These are phyloP conservation scores for Trichomonas gallinae DNA, from an alignment of 208 protist genomes.

Conservation along the genomic window DNA sequence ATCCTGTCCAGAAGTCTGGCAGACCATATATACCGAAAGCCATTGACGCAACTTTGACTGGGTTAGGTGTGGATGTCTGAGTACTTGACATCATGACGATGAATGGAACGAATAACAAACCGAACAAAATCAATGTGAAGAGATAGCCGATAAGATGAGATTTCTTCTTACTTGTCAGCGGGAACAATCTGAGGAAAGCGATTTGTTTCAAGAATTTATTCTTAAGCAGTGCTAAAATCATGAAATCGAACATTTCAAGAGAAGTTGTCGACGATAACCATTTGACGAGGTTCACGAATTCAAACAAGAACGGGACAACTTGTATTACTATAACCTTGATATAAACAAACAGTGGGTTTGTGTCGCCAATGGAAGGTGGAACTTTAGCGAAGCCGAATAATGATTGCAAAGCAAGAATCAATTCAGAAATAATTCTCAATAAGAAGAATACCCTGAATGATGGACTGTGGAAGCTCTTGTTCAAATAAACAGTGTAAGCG, in stretches of 20 bases:
- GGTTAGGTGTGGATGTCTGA: not conserved
- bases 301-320: not conserved
- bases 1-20: not conserved
- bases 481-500: not conserved
- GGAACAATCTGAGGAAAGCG: not conserved
- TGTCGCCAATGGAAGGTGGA: not conserved
- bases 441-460: not conserved
- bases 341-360: not conserved
- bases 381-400: not conserved
- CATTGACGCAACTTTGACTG: not conserved
- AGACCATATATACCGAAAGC: not conserved
- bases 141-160: not conserved
- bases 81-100: not conserved
- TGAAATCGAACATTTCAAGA: not conserved
- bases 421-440: not conserved
- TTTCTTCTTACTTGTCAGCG: not conserved
- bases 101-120: not conserved
- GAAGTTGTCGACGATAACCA: not conserved
- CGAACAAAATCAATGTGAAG: not conserved
- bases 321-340: not conserved
- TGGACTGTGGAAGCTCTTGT: no score
- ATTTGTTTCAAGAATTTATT: not conserved
- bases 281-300: not conserved
- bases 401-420: not conserved
- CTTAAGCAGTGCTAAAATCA: not conserved